Conservation (phyloP, 2,329 filamentous ascomycete genomes). For the Xylaria polymorpha region DNA sequence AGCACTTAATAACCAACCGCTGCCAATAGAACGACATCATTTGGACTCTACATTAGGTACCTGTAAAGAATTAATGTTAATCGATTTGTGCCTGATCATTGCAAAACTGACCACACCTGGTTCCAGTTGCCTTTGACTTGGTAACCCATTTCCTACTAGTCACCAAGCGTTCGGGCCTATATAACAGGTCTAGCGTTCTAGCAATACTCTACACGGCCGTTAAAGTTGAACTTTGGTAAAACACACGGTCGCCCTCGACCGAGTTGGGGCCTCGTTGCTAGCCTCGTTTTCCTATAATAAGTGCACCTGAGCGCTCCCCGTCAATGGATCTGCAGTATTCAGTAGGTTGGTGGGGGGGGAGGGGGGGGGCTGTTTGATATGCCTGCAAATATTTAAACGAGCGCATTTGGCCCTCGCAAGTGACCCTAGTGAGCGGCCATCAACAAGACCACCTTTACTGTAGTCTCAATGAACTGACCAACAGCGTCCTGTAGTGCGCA, state of each 20-base stretch:
- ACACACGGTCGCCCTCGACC: background rate
- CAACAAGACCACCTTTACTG: constrained; percentile 3
- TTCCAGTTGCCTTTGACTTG: background rate
- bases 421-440: constrained; percentile 7
- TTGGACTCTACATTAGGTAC: too few species aligned
- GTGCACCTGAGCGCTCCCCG: constrained; percentile 4
- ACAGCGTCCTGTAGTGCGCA: background rate
- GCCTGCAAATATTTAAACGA: constrained; percentile 21
- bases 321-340: constrained; percentile 6
- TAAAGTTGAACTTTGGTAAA: background rate
- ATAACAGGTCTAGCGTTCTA: background rate
- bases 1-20: background rate
- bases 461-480: constrained; percentile 16
- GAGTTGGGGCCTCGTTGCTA: background rate
- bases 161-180: background rate
- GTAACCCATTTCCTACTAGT: background rate
- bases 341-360: background rate
- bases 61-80: background rate
- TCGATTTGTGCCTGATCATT: background rate
- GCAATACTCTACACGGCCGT: background rate
- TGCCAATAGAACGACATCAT: background rate
- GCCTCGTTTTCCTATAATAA: constrained; percentile 25
- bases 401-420: constrained; percentile 9
- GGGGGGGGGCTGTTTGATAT: constrained; percentile 17
- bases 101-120: background rate